These are phyloP conservation scores for Deuterostichococcus epilithicus DNA, from an alignment of 139 green algal species.

Conservation along the genomic window DNA sequence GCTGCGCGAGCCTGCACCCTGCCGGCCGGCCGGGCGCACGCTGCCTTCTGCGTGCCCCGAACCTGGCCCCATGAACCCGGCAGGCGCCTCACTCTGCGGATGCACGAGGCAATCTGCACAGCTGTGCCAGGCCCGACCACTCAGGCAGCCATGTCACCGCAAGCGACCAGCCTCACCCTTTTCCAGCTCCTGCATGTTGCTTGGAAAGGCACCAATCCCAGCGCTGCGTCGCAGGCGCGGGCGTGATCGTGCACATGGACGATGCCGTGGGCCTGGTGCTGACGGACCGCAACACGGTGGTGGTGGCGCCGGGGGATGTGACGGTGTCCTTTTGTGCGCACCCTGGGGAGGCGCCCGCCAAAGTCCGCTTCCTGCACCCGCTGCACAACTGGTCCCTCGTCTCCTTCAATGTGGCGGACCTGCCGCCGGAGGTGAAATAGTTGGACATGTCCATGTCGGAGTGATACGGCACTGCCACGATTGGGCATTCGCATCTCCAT, in stretches of 20 bases:
- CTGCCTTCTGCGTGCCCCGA: no score
- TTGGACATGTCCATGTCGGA: background rate
- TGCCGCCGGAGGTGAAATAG: constrained; percentile 50
- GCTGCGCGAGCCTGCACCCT: no score
- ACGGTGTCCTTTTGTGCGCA: constrained; percentile 82
- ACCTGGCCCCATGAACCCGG: no score
- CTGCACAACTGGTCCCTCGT: constrained; percentile 84
- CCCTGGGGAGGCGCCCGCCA: constrained; percentile 68
- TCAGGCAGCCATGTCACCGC: no score
- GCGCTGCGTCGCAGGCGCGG: constrained; percentile 45
- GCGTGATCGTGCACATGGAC: constrained; percentile 58
- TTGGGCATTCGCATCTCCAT: no score
- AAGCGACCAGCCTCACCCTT: no score
- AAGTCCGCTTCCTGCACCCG: constrained; percentile 77
- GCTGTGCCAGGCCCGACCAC: no score
- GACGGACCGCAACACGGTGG: constrained; percentile 87
- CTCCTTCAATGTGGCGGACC: constrained; percentile 55
- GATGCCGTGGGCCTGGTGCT: constrained; percentile 61
- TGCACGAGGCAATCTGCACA: no score
- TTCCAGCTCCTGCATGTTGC: no score
- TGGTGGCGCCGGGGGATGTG: constrained; percentile 71
- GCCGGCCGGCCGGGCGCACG: no score
- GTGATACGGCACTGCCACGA: no score
- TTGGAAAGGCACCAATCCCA: background rate
- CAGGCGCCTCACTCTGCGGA: no score